These are phyloP conservation scores for Pelargonium cotyledonis DNA, from an alignment of 441 rosid genomes.

Conservation along the genomic window DNA sequence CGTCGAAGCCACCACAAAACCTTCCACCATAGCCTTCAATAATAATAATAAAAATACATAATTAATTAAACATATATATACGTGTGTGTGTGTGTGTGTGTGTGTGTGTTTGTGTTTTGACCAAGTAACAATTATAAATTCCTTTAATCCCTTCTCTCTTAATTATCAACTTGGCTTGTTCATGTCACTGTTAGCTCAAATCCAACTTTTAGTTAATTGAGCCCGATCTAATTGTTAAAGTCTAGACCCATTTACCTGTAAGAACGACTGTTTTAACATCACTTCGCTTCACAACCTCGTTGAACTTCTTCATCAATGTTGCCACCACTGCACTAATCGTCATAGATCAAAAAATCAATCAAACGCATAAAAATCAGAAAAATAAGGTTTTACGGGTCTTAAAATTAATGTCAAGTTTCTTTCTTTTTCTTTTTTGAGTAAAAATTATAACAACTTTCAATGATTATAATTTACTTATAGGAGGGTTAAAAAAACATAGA, in stretches of 20 bases:
- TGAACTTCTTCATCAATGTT: slow-evolving; percentile 64
- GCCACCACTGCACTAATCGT: slow-evolving; percentile 39
- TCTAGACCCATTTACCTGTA: slow-evolving; percentile 54
- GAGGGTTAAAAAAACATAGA: no score
- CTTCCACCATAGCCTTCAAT: slow-evolving; percentile 71
- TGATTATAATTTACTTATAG: no score
- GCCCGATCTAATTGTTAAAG: no score
- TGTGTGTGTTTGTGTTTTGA: no score
- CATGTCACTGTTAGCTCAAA: no score
- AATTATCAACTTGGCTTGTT: no score
- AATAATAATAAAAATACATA: slow-evolving; percentile 12
- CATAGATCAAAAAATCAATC: slow-evolving; percentile 1
- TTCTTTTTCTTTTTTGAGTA: no score
- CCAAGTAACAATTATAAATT: background rate
- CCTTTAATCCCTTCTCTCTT: background rate
- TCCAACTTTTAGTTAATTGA: no score
- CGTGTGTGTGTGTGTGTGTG: no score
- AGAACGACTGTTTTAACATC: slow-evolving; percentile 84
- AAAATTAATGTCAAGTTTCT: no score
- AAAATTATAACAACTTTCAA: no score
- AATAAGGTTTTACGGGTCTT: background rate
- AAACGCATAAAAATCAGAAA: background rate
- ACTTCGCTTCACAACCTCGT: slow-evolving; percentile 51
- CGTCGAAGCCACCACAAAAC: slow-evolving; percentile 91
- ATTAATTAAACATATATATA: no score